Conservation (phyloP, 768 basidiomycete genomes). For the Boletus bicolor region DNA sequence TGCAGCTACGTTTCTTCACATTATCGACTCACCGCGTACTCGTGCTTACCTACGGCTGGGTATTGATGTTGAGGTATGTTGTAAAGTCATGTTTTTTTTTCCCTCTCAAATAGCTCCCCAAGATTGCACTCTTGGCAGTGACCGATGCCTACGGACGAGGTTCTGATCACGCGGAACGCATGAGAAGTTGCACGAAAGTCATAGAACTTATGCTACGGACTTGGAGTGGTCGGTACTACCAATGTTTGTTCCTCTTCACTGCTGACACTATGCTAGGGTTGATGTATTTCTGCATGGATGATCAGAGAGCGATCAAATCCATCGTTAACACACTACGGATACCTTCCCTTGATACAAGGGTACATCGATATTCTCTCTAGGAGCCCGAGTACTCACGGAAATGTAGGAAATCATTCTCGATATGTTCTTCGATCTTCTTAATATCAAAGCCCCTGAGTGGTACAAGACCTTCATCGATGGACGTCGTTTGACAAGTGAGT, state of each 20-base stretch:
- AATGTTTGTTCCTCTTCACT: neutral
- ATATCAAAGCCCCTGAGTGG: constrained; percentile 92
- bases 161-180: constrained; percentile 70
- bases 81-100: neutral
- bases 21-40: constrained; percentile 82
- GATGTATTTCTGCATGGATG: constrained; percentile 91
- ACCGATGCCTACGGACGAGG: constrained; percentile 92
- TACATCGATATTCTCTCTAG: constrained; percentile 28
- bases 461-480: constrained; percentile 90
- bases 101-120: neutral
- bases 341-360: constrained; percentile 83
- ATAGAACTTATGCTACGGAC: constrained; percentile 82
- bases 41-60: constrained; percentile 76
- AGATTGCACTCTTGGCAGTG: constrained; percentile 86
- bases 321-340: constrained; percentile 83
- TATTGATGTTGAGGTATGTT: constrained; percentile 80
- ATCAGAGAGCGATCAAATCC: constrained; percentile 80
- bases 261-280: constrained; percentile 52
- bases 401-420: constrained; percentile 86
- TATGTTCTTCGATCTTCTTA: constrained; percentile 90
- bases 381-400: constrained; percentile 10
- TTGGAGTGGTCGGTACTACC: constrained; percentile 76
- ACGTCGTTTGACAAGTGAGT: constrained; percentile 78
- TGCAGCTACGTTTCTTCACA: constrained; percentile 74
- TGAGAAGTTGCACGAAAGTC: constrained; percentile 74